Evolutionary conservation across 2,329 filamentous ascomycete species (phyloP), one percentile per base, ranked within the genome.

Genomic region (Monilinia fructigena): DNA sequence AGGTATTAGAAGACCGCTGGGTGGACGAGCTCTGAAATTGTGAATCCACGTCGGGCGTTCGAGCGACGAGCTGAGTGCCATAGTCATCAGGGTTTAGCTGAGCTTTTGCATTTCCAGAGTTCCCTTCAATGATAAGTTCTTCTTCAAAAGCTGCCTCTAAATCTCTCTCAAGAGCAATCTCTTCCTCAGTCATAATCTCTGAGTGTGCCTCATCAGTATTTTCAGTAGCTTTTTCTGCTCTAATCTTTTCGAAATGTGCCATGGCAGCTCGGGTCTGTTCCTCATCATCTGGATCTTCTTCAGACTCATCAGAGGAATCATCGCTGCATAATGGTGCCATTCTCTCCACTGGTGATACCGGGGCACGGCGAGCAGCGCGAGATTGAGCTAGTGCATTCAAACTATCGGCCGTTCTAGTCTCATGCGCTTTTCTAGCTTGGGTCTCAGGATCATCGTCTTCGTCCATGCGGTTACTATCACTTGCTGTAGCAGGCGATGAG

Each of bases 221-320:
- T 4, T 45, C 18, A 23, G 8, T 23, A 45, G 20, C 20, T 3
- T 28, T 45, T 16, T 18, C 31, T n/a, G 38, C 5, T 3, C 7
- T 31, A 2, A 55, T 55, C 10, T 63, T 63, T 40, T 45, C 12
- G 23, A 18, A 18, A 5, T 66, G 35, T 42, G 40, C 56, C 2
- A 52, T 20, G 5, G 38, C 20, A 5, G 20, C 40, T 26, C 55
- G 31, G 4, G 53, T 6, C 2, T 18, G 58, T 56, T 65, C 63
- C 4, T 70, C 69, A 14, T 65, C 58, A 11, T 69, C 63, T 3
- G 69, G 68, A 61, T 72, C 70, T 45, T 72, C 70, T 18, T 70
- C 70, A 20, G 70, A 71, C 45, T 69, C 63, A 11, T 60, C 55
- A 1, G 66, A 66, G 20, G 42, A 35, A 5, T 38, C 31, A 1